Evolutionary conservation across 179 eudicot species (phyloP).

Genomic region (Gypsophila paniculata): DNA sequence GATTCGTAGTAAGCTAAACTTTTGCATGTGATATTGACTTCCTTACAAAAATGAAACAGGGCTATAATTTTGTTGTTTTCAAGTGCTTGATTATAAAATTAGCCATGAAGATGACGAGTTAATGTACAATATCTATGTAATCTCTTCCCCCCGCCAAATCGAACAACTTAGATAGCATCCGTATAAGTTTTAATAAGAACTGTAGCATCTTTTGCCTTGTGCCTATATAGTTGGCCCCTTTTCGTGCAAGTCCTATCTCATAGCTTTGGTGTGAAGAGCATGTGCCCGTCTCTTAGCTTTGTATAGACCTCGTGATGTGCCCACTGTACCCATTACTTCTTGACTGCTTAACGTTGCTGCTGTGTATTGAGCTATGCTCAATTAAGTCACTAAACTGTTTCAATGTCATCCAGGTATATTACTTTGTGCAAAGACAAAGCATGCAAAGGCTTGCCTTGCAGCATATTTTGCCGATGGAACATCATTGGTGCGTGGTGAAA

Average conservation of each 20-base stretch:
- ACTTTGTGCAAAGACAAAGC: conserved; percentile 94
- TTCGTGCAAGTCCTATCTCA: not conserved
- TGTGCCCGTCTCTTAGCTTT: not conserved
- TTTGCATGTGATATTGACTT: not conserved
- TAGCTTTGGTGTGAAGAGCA: not conserved
- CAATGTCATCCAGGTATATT: conserved; percentile 56
- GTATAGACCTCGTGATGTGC: not conserved
- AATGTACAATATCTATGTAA: not conserved
- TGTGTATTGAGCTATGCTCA: conserved; percentile 6
- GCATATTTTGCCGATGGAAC: conserved; percentile 86
- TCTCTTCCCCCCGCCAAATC: not conserved
- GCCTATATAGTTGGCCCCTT: not conserved
- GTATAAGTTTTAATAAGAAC: not conserved
- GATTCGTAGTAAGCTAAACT: not conserved
- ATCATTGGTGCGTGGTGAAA: conserved; percentile 43
- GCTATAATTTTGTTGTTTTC: not conserved
- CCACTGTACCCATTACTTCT: not conserved
- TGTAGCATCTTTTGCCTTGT: not conserved
- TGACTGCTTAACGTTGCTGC: conserved; percentile 6
- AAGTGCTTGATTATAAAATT: not conserved
- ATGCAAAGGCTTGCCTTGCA: conserved; percentile 69
- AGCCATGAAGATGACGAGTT: not conserved
- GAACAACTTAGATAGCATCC: not conserved
- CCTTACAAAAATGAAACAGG: not conserved
- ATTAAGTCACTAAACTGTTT: conserved; percentile 4